Base-by-base conservation (phyloP, 768 basidiomycete genomes). In the Russula abietina region DNA sequence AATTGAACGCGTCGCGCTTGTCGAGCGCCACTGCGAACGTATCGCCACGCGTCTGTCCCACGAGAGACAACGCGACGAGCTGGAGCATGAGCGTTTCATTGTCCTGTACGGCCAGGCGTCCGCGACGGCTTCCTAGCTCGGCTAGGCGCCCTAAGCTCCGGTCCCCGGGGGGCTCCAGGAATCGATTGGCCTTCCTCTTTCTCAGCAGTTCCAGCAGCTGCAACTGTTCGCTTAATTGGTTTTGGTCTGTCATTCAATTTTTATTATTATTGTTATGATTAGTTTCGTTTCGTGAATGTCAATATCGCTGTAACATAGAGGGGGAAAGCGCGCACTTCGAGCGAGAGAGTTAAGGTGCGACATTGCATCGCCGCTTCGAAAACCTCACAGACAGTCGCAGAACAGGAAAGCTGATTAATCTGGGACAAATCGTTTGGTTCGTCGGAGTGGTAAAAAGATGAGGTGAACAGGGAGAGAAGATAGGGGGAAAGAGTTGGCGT, bases 21-120 rank as follows among this genome's bases (percentile, higher is more conserved):
- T 64, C 63, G 3, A 64, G 57, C 41, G 63, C 63, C 24, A 64
- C 63, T 7, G 63, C 63, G 48, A 56, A 54, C n/a, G 63, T 64
- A 33, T 64, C 59, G 4, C 63, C 63, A 38, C 48, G 63, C 26
- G 58, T 56, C 54, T 64, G 58, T 38, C 63, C 63, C 54, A 64
- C 58, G 59, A 64, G 46, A 16, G 53, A 64, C n/a, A 64, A n/a
- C 26, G 63, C 57, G 32, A 64, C 59, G 32, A 64, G 48, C 32
- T 64, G 63, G 41, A 64, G 48, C 57, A 56, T 60, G 48, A 64
- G 59, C 48, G 59, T 55, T 45, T 64, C 63, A 33, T 51, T 7
- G 32, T 64, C 63, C 49, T 60, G 63, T 1, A 60, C 54, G 19
- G 58, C 58, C 16, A 64, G 59, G 26, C 63, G 63, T 54, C 63